Evolutionary conservation across 371 early-diverging fungal species (phyloP), one percentile per base, ranked within the genome.

Genomic region (Catenaria anguillulae): DNA sequence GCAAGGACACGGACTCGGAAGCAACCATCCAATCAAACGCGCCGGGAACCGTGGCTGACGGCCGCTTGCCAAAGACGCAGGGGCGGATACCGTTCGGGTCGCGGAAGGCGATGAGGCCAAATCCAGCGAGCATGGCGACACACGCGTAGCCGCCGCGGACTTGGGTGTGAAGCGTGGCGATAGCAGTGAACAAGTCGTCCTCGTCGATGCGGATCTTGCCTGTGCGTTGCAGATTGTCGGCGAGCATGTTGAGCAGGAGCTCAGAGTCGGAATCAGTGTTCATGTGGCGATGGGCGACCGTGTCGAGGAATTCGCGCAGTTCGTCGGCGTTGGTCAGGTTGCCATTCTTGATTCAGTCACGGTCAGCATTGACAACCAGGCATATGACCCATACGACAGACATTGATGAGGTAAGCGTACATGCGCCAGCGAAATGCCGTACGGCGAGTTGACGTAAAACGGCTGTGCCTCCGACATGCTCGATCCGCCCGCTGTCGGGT

Each of bases 261-360:
- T 97, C 98, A 59, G 94, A 92, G 76, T 97, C 98, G 15, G 95
- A 94, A 71, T 93, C 92, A 10, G 98, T 97, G 77, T 97, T 97
- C 76, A 97, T 93, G 69, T 97, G 98, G 60, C 98, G 87, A 74
- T 96, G 97, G 42, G 96, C 94, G 52, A 87, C 85, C 65, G 81
- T 73, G 72, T 96, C 98, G 61, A 97, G 69, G 65, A 85, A 93
- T 23, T 75, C 77, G 65, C 84, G 80, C 61, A 97, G 77, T 66
- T 93, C 91, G 34, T 71, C 74, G 56, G 93, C 86, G 73, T 97
- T 97, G 52, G 92, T 91, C 70, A 97, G 76, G 71, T 96, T 97
- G 40, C 98, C 98, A 70, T 97, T 97, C 19, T n/a, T n/a, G n/a
- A n/a, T n/a, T n/a, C n/a, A n/a, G n/a, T n/a, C n/a, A n/a, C 88